Evolutionary conservation across 1,284 basidiomycete genomes (phyloP), one percentile per base, ranked within the genome.

Genomic region (Microbotryum violaceum): DNA sequence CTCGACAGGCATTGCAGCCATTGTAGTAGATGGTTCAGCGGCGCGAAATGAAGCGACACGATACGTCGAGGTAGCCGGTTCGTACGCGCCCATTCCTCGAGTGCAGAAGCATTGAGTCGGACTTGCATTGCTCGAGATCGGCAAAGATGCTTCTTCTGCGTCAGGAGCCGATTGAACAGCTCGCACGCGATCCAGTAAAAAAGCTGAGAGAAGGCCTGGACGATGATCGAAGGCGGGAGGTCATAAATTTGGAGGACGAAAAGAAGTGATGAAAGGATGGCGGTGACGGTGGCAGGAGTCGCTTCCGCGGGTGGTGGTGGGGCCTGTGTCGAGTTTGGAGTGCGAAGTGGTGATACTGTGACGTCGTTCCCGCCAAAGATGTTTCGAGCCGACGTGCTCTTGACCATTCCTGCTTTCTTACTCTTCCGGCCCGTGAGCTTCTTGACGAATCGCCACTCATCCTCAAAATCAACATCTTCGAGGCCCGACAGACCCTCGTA

Each of bases 191-290:
- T 74, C 91, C 91, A 94, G 73, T 91, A 94, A 78, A 93, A 85
- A 21, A 96, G 85, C 77, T 98, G 94, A 1, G 91, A 94, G 82
- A 93, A 93, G 50, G 91, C 81, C 74, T 98, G 94, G 18, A 88
- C 85, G 62, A 87, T 86, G 51, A 97, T 80, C 2, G 83, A 86
- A 12, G 94, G 93, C 72, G 97, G 97, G 68, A 97, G 83, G 64
- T 94, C 88, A 66, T 93, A 91, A 23, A 92, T 78, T 53, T 86
- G 84, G 14, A 98, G 80, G 37, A 97, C 77, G 20, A 88, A 85
- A 63, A 97, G 85, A 2, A 96, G 80, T n/a, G 89, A 87, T 1
- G 89, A 89, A 50, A 98, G 81, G 70, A 96, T 86, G 2, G 86
- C 81, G 21, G 86, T 88, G 62, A 97, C 77, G 54, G 86, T 83